Evolutionary conservation across 1,139 yeast species (phyloP), one percentile per base, ranked within the genome.

Genomic region (Blastobotrys petasosporus): DNA sequence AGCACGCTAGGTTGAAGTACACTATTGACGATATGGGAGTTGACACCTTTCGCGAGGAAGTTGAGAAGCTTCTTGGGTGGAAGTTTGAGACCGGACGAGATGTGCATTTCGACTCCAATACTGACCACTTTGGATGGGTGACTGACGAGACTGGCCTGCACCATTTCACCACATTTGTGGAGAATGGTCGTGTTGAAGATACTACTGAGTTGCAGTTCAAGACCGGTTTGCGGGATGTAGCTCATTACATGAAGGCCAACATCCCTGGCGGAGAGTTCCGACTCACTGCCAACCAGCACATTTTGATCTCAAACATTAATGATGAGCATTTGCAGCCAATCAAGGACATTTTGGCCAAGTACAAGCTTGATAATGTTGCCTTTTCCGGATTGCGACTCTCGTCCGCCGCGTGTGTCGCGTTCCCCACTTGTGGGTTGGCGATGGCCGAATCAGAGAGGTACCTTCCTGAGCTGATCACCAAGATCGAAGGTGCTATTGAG

Each of bases 361-460:
- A 84, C 69, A 85, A 84, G 66, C 76, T 92, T 56, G 95, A 87
- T 65, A 88, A 88, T 68, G 76, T 90, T 45, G 78, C 82, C 54
- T 85, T 83, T 67, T 81, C 94, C 41, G 95, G 85, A 2, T 74
- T 92, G 62, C 79, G 97, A 65, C 75, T 87, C 54, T 83, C 95
- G 6, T 87, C 96, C 8, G 92, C 95, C 33, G 95, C 97, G 0
- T 92, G 98, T 78, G 98, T 92, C 50, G 97, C 97, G 1, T 83
- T 92, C 79, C 98, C 98, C 56, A 92, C 97, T 2, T 92, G 98
- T 80, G 97, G 97, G 55, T 77, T 90, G 62, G 97, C 97, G 16
- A 88, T 92, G 97, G 97, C 98, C 23, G 98, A 92, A 70, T 84
- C 95, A 40, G 98, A 92, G 72, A 81, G 98, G 63, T 92, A 87